These are phyloP conservation scores for Rhynchospora pubera DNA, from an alignment of 176 grass and related monocot species.

Conservation along the genomic window DNA sequence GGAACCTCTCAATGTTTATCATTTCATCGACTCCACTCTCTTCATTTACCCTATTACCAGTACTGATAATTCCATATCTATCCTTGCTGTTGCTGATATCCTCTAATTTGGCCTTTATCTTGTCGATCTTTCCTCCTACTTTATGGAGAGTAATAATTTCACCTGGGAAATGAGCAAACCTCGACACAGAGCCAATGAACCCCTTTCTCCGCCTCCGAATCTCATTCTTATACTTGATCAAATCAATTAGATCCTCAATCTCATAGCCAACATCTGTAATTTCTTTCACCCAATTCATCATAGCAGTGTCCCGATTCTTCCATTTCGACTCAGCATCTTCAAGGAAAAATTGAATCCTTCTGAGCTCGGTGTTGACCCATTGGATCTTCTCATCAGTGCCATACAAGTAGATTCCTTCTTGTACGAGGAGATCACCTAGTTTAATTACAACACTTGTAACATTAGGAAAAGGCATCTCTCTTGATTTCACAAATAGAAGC, in stretches of 20 bases:
- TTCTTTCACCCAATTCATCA: slow-evolving; percentile 19
- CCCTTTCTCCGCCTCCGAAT: background rate
- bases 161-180: slow-evolving; percentile 16
- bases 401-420: slow-evolving; percentile 19
- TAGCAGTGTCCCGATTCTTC: background rate
- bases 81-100: background rate
- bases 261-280: background rate
- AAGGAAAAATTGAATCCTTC: slow-evolving; percentile 7
- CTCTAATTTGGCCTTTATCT: slow-evolving; percentile 17
- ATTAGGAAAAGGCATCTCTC: slow-evolving; percentile 7
- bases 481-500: background rate
- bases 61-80: background rate
- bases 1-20: background rate
- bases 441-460: background rate
- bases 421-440: background rate
- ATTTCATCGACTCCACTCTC: slow-evolving; percentile 12
- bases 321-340: background rate
- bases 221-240: slow-evolving; percentile 14
- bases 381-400: background rate
- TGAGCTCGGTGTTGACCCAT: background rate
- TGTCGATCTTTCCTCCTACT: slow-evolving; percentile 3
- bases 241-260: slow-evolving; percentile 10
- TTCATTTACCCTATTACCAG: background rate
- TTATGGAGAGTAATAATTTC: slow-evolving; percentile 16
- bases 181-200: background rate